phyloP scores from a whole-genome alignment of 352 stramenopile genomes.

The Pythium vanterpoolii region DNA sequence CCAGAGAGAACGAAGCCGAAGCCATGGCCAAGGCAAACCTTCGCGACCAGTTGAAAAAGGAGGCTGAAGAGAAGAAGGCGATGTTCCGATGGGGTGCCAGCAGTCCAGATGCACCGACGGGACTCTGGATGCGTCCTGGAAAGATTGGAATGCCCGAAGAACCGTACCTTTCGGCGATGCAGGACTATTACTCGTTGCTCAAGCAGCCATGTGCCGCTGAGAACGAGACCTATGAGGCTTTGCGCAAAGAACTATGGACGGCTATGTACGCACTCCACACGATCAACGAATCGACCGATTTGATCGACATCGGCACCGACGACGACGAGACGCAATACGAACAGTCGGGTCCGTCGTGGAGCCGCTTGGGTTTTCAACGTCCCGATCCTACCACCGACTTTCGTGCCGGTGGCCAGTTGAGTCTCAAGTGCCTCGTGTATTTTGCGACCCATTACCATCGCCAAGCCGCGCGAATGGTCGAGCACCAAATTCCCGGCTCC shows the following conservation, averaged over 20 bases:
- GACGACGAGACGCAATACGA: conserved; percentile 40
- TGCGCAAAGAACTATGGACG: conserved; percentile 57
- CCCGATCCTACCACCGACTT: conserved; percentile 86
- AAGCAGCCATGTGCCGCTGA: conserved; percentile 71
- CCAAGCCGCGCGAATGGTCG: conserved; percentile 72
- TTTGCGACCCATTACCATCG: conserved; percentile 71
- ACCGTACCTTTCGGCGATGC: conserved; percentile 56
- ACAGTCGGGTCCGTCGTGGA: conserved; percentile 71
- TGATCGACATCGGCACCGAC: conserved; percentile 7
- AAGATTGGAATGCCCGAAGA: conserved; percentile 56
- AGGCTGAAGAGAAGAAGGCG: conserved; percentile 44
- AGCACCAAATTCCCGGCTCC: conserved; percentile 70
- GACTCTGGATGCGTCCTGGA: conserved; percentile 48
- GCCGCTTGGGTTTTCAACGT: conserved; percentile 77
- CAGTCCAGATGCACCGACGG: conserved; percentile 23
- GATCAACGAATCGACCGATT: neutral
- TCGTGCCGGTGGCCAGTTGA: conserved; percentile 74
- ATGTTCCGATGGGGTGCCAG: conserved; percentile 47
- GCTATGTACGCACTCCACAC: conserved; percentile 73
- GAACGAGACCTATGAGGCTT: conserved; percentile 57
- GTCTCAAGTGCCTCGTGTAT: conserved; percentile 76
- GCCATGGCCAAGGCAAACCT: conserved; percentile 73
- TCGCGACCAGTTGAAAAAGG: conserved; percentile 61
- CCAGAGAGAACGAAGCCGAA: conserved; percentile 71
- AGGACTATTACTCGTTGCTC: conserved; percentile 53